phyloP scores from a whole-genome alignment of 1,284 basidiomycete genomes.

The Ustilago trichophora region DNA sequence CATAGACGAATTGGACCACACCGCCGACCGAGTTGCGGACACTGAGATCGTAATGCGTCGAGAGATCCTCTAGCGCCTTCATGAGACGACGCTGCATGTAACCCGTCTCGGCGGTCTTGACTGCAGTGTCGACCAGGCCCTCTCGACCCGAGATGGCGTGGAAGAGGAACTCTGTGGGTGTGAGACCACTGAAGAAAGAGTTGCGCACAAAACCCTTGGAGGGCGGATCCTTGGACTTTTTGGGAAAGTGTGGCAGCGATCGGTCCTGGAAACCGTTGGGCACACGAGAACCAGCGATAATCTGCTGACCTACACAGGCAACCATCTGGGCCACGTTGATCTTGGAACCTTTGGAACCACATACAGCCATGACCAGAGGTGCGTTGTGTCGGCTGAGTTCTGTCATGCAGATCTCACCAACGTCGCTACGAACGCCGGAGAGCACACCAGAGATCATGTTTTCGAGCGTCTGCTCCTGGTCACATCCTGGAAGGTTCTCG shows the following conservation, averaged over 20 bases:
- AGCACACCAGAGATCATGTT: slow-evolving; percentile 91
- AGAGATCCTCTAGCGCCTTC: slow-evolving; percentile 98
- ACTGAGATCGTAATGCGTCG: slow-evolving; percentile 95
- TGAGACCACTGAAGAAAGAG: slow-evolving; percentile 91
- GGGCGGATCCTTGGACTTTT: slow-evolving; percentile 95
- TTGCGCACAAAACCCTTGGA: slow-evolving; percentile 98
- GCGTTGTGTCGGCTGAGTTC: slow-evolving; percentile 96
- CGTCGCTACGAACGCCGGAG: slow-evolving; percentile 92
- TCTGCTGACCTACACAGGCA: slow-evolving; percentile 99
- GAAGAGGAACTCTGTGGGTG: slow-evolving; percentile 96
- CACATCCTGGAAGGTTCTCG: slow-evolving; percentile 94
- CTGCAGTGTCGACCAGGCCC: slow-evolving; percentile 97
- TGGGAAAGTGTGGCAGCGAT: slow-evolving; percentile 96
- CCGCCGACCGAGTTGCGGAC: slow-evolving; percentile 94
- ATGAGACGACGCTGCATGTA: slow-evolving; percentile 99
- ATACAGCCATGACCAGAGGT: slow-evolving; percentile 98
- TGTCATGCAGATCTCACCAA: slow-evolving; percentile 97
- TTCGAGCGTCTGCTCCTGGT: slow-evolving; percentile 96
- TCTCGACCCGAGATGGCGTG: slow-evolving; percentile 99
- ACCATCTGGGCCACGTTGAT: slow-evolving; percentile 99
- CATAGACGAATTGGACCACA: slow-evolving; percentile 97
- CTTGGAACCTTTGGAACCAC: slow-evolving; percentile 96
- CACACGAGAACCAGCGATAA: slow-evolving; percentile 96
- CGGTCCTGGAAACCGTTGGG: slow-evolving; percentile 99
- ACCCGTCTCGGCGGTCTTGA: slow-evolving; percentile 99